A percentile compares a stretch with the other conserved stretches of the same genome.
These are phyloP conservation scores for Microcos paniculata DNA, from an alignment of 345 rosid genomes.

Conservation along the genomic window DNA sequence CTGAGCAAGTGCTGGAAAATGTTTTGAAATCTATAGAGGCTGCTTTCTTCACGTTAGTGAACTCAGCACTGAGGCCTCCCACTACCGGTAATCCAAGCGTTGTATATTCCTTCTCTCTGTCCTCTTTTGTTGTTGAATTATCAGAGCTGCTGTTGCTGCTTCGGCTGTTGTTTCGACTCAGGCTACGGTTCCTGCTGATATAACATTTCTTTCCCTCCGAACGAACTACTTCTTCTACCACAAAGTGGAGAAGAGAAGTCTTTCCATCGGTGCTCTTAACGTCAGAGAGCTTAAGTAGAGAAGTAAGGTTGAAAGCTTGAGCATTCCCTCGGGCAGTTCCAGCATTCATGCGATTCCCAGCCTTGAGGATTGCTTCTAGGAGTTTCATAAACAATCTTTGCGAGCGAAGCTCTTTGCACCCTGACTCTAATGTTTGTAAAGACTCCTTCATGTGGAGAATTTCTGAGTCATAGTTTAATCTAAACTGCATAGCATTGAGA, in stretches of 20 bases:
- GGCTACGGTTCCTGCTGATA: constrained; percentile 45
- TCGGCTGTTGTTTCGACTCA: constrained; percentile 35
- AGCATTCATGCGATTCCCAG: constrained; percentile 92
- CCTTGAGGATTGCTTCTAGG: constrained; percentile 86
- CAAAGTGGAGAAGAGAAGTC: constrained; percentile 80
- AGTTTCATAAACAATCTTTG: constrained; percentile 81
- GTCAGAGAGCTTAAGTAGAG: constrained; percentile 77
- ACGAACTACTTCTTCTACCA: constrained; percentile 76
- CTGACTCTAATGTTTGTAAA: constrained; percentile 52
- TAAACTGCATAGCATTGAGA: constrained; percentile 63
- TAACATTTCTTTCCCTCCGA: constrained; percentile 77
- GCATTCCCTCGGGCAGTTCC: constrained; percentile 93
- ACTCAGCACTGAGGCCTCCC: constrained; percentile 74
- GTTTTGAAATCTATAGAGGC: constrained; percentile 56
- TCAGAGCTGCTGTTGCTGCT: constrained; percentile 30
- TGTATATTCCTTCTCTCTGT: constrained; percentile 57
- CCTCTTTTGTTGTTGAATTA: constrained; percentile 38
- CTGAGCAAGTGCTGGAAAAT: constrained; percentile 41
- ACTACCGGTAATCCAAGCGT: constrained; percentile 72
- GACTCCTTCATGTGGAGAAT: constrained; percentile 41
- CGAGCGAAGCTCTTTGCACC: constrained; percentile 69
- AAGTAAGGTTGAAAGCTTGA: constrained; percentile 70
- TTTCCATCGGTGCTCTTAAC: constrained; percentile 83
- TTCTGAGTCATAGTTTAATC: constrained; percentile 60
- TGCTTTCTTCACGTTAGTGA: constrained; percentile 80